Base-by-base conservation (phyloP, 2,329 filamentous ascomycete genomes). In the Fusarium sp. region DNA sequence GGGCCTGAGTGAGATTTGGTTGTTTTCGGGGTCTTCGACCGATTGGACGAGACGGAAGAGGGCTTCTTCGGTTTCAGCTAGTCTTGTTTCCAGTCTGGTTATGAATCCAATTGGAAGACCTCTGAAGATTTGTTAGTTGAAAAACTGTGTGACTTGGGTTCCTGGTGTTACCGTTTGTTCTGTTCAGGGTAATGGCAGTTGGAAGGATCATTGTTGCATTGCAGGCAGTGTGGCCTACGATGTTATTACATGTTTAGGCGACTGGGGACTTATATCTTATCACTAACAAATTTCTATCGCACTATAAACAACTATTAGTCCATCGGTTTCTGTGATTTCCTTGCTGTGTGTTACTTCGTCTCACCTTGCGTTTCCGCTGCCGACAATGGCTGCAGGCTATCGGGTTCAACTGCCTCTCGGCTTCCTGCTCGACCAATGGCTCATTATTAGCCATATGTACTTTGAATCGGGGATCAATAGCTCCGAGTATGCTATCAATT, bases 61-160 rank as follows among this genome's bases (percentile, higher is more conserved):
- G 5, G 76, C 76, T n/a, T 73, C 60, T 69, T 78, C 76, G 0
- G 77, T 80, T 27, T 78, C 78, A 3, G 69, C 72, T 3, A 83
- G 76, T 1, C 82, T 78, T 5, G 77, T 76, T 55, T 83, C 82
- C 6, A 83, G 52, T 20, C 76, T 77, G 6, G 77, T 80, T 8
- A 83, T 78, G 44, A 82, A 83, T 0, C 82, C 82, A 14, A 78
- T 73, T 0, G 78, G 82, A 38, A 79, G 77, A 30, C 77, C 79
- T 51, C 79, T 81, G 8, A 0, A 10, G n/a, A 7, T 1, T 9
- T 8, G 5, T 67, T 30, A 75, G 47, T 12, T 25, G 6, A 2
- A 18, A 2, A 10, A 15, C 1, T 24, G 20, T 12, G 5, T 5
- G 8, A 43, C 65, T 6, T 18, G 18, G 6, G 10, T 4, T 4